Base-by-base conservation (phyloP, 2,329 filamentous ascomycete species). In the Fusarium sp. region DNA sequence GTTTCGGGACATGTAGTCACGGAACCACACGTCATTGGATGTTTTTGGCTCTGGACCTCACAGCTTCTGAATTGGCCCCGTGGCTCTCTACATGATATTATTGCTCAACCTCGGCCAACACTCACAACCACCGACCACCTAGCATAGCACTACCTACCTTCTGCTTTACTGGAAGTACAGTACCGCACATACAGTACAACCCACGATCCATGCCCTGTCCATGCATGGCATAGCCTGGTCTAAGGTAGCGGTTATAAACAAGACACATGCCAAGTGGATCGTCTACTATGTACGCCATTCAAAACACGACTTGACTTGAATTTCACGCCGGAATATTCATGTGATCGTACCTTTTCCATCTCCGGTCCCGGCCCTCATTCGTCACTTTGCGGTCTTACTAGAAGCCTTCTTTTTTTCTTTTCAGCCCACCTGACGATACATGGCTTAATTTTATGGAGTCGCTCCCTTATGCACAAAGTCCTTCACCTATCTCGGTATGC, bases 11-110 rank as follows among this genome's bases (percentile, higher is more conserved):
- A 43, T 41, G 47, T 39, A 68, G 37, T 58, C 38, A 33, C 33
- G 26, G 23, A 38, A 57, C 21, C 39, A 15, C 39, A 20, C 37
- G 38, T 46, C 43, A 55, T 47, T 68, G 63, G 39, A 43, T 41
- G 56, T 62, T 43, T 44, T 50, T 47, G 60, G 35, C n/a, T 46
- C 46, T 47, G 29, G 44, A 58, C 58, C 63, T 63, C 46, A 43
- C 46, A 42, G 63, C 62, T 59, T 52, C 52, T 49, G 29, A 12
- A 44, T 33, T 53, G 50, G 55, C 67, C 67, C 61, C 67, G 67
- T 70, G 66, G 59, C 24, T 48, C 60, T 69, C 38, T 56, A 43
- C 63, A 56, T 58, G 54, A 70, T 70, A 47, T 48, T 21, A 70
- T 68, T 70, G 67, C 57, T 68, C 59, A 59, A 70, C 46, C 61